Evolutionary conservation across 352 stramenopile species (phyloP).

Genomic region (Ophiocytium majus): DNA sequence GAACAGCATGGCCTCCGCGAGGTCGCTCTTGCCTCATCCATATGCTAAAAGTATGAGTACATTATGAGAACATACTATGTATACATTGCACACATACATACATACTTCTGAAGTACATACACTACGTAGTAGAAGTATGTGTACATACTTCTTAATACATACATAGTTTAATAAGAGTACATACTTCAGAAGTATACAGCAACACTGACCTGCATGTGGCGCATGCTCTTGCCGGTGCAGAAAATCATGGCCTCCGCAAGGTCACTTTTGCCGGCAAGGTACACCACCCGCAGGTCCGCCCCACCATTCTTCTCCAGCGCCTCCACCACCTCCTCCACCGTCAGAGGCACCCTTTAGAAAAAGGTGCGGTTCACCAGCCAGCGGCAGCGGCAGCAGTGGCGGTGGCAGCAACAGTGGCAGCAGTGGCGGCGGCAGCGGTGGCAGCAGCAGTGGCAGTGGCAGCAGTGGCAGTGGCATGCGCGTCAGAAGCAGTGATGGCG

Average conservation of each 20-base stretch:
- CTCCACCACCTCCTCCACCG: slow-evolving; percentile 52
- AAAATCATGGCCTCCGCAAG: slow-evolving; percentile 82
- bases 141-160: too few species aligned
- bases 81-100: too few species aligned
- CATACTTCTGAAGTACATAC: too few species aligned
- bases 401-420: background rate
- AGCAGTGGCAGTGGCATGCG: background rate
- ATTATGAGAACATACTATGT: too few species aligned
- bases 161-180: too few species aligned
- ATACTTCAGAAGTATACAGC: too few species aligned
- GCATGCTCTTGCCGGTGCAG: slow-evolving; percentile 71
- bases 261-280: slow-evolving; percentile 43
- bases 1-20: slow-evolving; percentile 82
- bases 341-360: slow-evolving; percentile 37
- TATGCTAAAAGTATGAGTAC: too few species aligned
- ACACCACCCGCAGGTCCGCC: slow-evolving; percentile 37
- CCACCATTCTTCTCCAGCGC: slow-evolving; percentile 42
- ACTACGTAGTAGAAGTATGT: too few species aligned
- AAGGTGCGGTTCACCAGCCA: background rate
- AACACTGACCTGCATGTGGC: slow-evolving; percentile 67
- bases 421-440: background rate
- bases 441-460: background rate
- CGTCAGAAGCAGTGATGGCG: too few species aligned
- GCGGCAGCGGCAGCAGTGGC: too few species aligned
- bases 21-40: slow-evolving; percentile 49